phyloP scores from a whole-genome alignment of 1,284 basidiomycete species.

The Tilletiaria anomala region DNA sequence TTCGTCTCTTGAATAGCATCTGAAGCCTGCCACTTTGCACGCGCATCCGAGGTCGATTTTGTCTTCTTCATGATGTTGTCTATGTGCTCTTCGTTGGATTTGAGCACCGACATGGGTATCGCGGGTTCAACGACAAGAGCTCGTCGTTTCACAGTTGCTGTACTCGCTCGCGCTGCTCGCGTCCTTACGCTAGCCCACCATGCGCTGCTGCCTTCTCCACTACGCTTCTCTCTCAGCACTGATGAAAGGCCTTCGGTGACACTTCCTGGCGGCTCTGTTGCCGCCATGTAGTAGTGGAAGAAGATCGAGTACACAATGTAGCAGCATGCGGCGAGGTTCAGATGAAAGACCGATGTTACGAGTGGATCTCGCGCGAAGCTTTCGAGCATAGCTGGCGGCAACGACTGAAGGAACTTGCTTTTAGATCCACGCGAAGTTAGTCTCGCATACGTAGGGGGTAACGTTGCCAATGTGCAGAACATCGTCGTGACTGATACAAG shows the following conservation, averaged over 20 bases:
- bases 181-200: slow-evolving; percentile 24
- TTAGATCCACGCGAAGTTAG: slow-evolving; percentile 9
- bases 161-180: slow-evolving; percentile 9
- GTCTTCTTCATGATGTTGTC: too few relatives aligned
- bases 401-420: not conserved
- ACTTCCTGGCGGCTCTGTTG: slow-evolving; percentile 47
- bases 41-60: too few relatives aligned
- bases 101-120: too few relatives aligned
- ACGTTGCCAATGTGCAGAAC: slow-evolving; percentile 14
- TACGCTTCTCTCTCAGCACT: slow-evolving; percentile 13
- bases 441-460: slow-evolving; percentile 19
- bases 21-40: too few relatives aligned
- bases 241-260: slow-evolving; percentile 15
- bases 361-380: not conserved
- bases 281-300: slow-evolving; percentile 69
- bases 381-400: not conserved
- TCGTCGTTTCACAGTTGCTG: too few relatives aligned
- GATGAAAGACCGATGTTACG: not conserved
- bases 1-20: too few relatives aligned
- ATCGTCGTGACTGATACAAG: slow-evolving; percentile 15
- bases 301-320: slow-evolving; percentile 64
- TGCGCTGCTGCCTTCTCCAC: slow-evolving; percentile 20
- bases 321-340: slow-evolving; percentile 50
- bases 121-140: too few relatives aligned
- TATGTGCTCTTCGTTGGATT: too few relatives aligned